Base-by-base conservation (phyloP, 148 eudicot species). In the Camellia japonica region DNA sequence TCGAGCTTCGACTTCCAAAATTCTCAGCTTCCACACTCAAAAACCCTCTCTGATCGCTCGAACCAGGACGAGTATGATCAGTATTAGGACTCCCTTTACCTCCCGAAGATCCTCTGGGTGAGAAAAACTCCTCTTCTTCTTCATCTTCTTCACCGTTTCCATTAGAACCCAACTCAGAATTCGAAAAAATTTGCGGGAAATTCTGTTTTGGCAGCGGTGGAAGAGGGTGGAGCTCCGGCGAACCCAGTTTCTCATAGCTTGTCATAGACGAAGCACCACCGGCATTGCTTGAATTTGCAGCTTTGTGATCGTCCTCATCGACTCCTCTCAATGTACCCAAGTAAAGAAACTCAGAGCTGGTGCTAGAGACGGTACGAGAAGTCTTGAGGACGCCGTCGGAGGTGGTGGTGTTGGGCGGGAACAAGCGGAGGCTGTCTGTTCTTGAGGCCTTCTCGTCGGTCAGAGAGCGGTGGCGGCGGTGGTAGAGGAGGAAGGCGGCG, bases 191-290 rank as follows among this genome's bases (percentile, higher is more conserved):
- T n/a, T 62, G 82, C 23, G 44, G 47, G 65, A 49, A 49, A 70
- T 61, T 74, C 58, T 80, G 87, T 23, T 82, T 83, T 8, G 88
- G 89, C 62, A 95, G 84, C 20, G 97, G 98, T 2, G 98, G 98
- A 0, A 95, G 90, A 0, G 98, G 98, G 9, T 77, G 88, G 70
- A 95, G 93, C 85, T 95, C 96, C 11, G 98, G 98, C 30, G 98
- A 91, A 51, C 83, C 88, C 20, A 89, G 69, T 23, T 81, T 81
- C 11, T 83, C 78, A 47, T 84, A 87, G 1, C 70, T 71, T 0
- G 74, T 41, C 7, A 38, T 38, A 3, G 74, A 70, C 0, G 82
- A 56, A 30, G 79, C 52, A 8, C 30, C 30, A 15, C 30, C 30
- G 15, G 82, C 55, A 60, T 56, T 59, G 62, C 75, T 41, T 10